A percentile compares a stretch with the other conserved stretches of the same genome.
These are phyloP conservation scores for Trichoderma koningii DNA, from an alignment of 2,329 filamentous ascomycete species.

Conservation along the genomic window DNA sequence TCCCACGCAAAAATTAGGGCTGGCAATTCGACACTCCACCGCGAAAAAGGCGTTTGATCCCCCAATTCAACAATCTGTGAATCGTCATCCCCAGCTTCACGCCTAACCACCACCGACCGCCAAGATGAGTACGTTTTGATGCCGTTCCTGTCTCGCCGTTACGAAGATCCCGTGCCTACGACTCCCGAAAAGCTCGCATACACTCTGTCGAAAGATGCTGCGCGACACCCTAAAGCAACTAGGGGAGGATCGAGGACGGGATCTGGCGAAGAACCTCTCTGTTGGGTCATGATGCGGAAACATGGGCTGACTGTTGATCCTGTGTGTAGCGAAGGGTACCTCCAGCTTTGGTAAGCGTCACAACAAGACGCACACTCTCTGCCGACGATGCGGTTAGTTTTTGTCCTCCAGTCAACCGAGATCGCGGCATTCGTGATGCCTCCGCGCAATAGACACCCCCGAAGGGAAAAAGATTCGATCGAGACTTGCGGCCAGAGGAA, in stretches of 20 bases:
- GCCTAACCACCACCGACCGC: slow-evolving; percentile 51
- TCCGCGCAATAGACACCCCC: slow-evolving; percentile 2
- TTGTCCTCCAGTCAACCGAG: slow-evolving; percentile 21
- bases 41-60: slow-evolving; percentile 38
- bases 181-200: slow-evolving; percentile 14
- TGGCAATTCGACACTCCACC: slow-evolving; percentile 42
- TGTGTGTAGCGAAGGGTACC: slow-evolving; percentile 57
- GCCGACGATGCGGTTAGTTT: slow-evolving; percentile 93
- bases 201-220: slow-evolving; percentile 15
- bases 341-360: slow-evolving; percentile 68
- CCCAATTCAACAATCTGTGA: slow-evolving; percentile 41
- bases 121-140: slow-evolving; percentile 58
- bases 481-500: slow-evolving; percentile 14
- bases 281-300: not conserved
- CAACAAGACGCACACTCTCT: slow-evolving; percentile 98
- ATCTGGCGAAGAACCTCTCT: not conserved
- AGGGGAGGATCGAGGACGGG: slow-evolving; percentile 9
- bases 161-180: slow-evolving; percentile 3
- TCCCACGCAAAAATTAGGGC: slow-evolving; percentile 41
- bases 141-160: slow-evolving; percentile 1
- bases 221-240: not conserved
- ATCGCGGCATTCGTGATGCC: slow-evolving; percentile 19
- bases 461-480: slow-evolving; percentile 1
- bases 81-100: slow-evolving; percentile 44
- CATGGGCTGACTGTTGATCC: slow-evolving; percentile 35